A percentile compares a stretch with the other conserved stretches of the same genome.
phyloP scores from a whole-genome alignment of 164 flowering plant genomes.

The Aristolochia fimbriata region DNA sequence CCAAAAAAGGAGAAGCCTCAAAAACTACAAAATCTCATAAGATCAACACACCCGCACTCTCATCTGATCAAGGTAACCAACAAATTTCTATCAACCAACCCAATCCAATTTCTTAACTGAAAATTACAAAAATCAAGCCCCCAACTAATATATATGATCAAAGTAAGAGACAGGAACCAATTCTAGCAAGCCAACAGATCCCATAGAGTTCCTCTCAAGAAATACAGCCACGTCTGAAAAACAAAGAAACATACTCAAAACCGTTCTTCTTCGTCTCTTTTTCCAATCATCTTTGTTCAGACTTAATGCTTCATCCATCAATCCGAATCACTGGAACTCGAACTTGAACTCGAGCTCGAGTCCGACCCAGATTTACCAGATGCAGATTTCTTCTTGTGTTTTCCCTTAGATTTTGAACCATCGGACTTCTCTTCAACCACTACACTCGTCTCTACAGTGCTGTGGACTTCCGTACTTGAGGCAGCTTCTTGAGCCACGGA shows the following conservation, averaged over 20 bases:
- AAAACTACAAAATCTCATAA: too few species aligned
- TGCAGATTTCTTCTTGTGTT: slow-evolving; percentile 12
- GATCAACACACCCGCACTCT: not conserved
- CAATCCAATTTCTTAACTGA: not conserved
- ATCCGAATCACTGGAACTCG: slow-evolving; percentile 5
- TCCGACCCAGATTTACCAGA: slow-evolving; percentile 12
- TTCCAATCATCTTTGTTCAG: not conserved
- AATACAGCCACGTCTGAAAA: not conserved
- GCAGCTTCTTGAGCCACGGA: slow-evolving; percentile 8
- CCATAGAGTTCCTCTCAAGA: not conserved
- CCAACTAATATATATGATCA: not conserved
- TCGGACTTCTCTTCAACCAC: slow-evolving; percentile 8
- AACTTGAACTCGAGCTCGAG: slow-evolving; percentile 20
- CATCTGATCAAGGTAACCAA: not conserved
- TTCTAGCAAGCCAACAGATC: not conserved
- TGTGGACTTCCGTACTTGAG: slow-evolving; percentile 7
- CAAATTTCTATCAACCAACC: not conserved
- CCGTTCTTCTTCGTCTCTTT: not conserved
- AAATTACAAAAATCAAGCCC: not conserved
- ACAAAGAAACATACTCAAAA: not conserved
- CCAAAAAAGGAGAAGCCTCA: not conserved
- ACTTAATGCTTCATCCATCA: not conserved
- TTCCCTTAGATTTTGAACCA: slow-evolving; percentile 5
- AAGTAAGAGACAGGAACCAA: slow-evolving; percentile 3
- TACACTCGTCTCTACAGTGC: not conserved